A percentile compares a stretch with the other conserved stretches of the same genome.
phyloP scores from a whole-genome alignment of 805 yeast species.

The Zygoascus bituminiphila region DNA sequence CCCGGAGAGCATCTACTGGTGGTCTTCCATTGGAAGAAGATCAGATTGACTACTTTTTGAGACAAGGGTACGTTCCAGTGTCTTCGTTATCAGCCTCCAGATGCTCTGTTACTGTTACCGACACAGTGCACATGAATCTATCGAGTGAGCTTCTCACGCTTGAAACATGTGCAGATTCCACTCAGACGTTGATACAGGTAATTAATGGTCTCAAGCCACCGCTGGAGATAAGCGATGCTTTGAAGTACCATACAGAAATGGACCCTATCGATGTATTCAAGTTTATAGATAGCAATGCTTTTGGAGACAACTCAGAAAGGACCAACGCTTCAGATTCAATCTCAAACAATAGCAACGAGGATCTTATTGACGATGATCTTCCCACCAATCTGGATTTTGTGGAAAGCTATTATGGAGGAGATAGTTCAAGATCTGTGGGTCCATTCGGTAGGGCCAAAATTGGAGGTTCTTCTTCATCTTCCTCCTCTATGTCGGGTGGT shows the following conservation, averaged over 20 bases:
- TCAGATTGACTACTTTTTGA: slow-evolving; percentile 33
- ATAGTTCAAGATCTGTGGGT: slow-evolving; percentile 11
- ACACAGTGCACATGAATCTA: slow-evolving; percentile 24
- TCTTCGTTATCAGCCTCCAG: slow-evolving; percentile 34
- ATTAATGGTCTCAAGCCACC: slow-evolving; percentile 68
- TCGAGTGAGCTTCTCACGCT: slow-evolving; percentile 16
- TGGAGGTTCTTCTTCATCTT: slow-evolving; percentile 2
- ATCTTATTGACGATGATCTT: slow-evolving; percentile 19
- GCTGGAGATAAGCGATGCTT: slow-evolving; percentile 45
- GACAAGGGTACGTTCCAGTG: slow-evolving; percentile 46
- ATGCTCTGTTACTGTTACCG: slow-evolving; percentile 10
- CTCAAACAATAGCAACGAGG: slow-evolving; percentile 17
- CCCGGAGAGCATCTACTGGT: not conserved
- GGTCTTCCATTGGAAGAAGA: slow-evolving; percentile 6
- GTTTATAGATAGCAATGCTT: slow-evolving; percentile 35
- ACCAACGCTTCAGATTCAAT: not conserved
- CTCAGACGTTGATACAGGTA: slow-evolving; percentile 59
- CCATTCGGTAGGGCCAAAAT: not conserved
- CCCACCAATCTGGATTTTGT: slow-evolving; percentile 24
- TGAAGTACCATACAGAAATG: slow-evolving; percentile 41
- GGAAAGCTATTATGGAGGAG: slow-evolving; percentile 27
- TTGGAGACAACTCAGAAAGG: slow-evolving; percentile 15
- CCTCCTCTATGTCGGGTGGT: slow-evolving; percentile 12
- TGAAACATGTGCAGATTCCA: slow-evolving; percentile 69
- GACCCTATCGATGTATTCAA: slow-evolving; percentile 33